Evolutionary conservation across 306 rosid species (phyloP), one percentile per base, ranked within the genome.

Genomic region (Pachyrhizus erosus): DNA sequence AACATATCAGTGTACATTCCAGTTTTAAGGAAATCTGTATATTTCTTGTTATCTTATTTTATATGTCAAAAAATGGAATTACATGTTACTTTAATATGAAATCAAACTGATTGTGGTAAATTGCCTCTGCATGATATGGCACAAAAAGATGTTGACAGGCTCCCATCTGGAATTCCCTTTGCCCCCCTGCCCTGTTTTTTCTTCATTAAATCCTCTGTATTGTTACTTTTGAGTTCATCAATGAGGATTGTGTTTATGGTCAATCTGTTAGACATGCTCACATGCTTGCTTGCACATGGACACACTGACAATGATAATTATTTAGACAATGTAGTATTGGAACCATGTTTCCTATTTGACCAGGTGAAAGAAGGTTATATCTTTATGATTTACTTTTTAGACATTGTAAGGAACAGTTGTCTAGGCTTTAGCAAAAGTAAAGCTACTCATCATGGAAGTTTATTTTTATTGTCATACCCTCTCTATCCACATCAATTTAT

Each of bases 271-370:
- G 34, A 43, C 55, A 9, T 51, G 42, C 45, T 46, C 66, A 33
- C 55, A 45, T 72, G 79, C 66, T 27, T 64, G 62, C 39, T 81
- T 82, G 71, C 65, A 62, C 65, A 9, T 33, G 34, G 55, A 55
- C 51, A 27, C n/a, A 49, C 9, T 29, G 60, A n/a, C 23, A 66
- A 26, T 70, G 83, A 71, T 29, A 27, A 62, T 27, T 52, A 73
- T 51, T 29, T 14, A 40, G 13, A 21, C 33, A 40, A 40, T 40
- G 40, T 21, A 46, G 24, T 81, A 39, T 49, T 49, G 46, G 66
- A 64, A 51, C 26, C 52, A 7, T n/a, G 60, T 51, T 26, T 73
- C 27, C 11, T 46, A 9, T 15, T 62, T 61, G 33, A 66, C 61
- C 61, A 2, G 80, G 45, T 13, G 20, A 51, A 20, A 12, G 60